Evolutionary conservation across 208 protist species (phyloP).

Genomic region (Endotrypanum monterogeii): DNA sequence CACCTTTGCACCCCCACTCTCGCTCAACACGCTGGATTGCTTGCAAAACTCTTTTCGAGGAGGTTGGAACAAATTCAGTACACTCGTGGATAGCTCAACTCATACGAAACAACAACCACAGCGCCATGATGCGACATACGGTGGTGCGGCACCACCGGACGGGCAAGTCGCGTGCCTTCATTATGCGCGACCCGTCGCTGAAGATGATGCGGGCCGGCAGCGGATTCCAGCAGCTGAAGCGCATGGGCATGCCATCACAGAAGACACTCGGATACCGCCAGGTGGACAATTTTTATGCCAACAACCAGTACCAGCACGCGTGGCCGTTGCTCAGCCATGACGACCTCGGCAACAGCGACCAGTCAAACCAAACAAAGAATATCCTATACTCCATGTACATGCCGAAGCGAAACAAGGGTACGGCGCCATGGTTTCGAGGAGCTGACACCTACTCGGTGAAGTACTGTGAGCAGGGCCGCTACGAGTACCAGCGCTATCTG

Average conservation of each 20-base stretch:
- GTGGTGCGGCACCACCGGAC: slow-evolving; percentile 55
- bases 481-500: slow-evolving; percentile 91
- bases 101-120: neutral
- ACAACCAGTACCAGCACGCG: slow-evolving; percentile 88
- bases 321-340: slow-evolving; percentile 90
- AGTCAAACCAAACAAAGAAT: slow-evolving; percentile 89
- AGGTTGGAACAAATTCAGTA: neutral
- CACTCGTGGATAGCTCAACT: neutral
- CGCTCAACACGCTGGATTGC: too few relatives aligned
- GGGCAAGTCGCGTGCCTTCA: slow-evolving; percentile 81
- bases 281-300: slow-evolving; percentile 80
- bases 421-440: slow-evolving; percentile 90
- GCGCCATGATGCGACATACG: slow-evolving; percentile 63
- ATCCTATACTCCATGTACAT: slow-evolving; percentile 92
- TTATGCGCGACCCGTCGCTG: slow-evolving; percentile 81
- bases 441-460: slow-evolving; percentile 92
- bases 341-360: slow-evolving; percentile 90
- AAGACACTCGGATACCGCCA: slow-evolving; percentile 62
- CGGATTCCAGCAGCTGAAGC: slow-evolving; percentile 67
- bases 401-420: slow-evolving; percentile 91
- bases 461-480: slow-evolving; percentile 92
- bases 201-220: slow-evolving; percentile 67
- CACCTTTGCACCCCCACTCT: too few relatives aligned
- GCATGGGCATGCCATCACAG: slow-evolving; percentile 78
- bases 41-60: neutral